phyloP scores from a whole-genome alignment of 2,329 filamentous ascomycete genomes.

The Ascochyta koolunga region DNA sequence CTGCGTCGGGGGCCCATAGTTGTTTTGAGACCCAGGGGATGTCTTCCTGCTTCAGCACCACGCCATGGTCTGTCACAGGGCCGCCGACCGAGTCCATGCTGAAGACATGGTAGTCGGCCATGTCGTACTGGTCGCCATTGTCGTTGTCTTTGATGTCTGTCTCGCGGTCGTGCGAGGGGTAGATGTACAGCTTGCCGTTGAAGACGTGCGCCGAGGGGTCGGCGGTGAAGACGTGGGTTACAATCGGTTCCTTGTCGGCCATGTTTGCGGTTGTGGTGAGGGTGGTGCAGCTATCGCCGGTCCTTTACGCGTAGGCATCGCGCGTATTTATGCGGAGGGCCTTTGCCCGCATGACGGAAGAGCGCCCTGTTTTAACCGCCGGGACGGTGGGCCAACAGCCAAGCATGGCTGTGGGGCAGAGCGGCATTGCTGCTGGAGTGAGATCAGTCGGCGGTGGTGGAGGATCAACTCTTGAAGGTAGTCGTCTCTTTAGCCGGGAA shows the following conservation, averaged over 20 bases:
- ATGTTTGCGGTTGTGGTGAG: conserved; percentile 25
- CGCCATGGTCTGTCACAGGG: conserved; percentile 73
- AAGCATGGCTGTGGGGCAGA: conserved; percentile 21
- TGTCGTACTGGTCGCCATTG: conserved; percentile 86
- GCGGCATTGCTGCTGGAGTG: conserved; percentile 23
- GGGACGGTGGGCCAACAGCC: conserved; percentile 28
- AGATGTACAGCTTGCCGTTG: conserved; percentile 76
- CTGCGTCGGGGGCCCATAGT: conserved; percentile 81
- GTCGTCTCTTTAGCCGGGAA: conserved; percentile 39
- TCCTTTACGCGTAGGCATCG: conserved; percentile 20
- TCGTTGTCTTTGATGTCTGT: conserved; percentile 78
- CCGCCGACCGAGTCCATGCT: conserved; percentile 63
- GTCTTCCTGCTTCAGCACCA: conserved; percentile 68
- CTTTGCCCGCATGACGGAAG: conserved; percentile 31
- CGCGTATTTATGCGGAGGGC: conserved; percentile 35
- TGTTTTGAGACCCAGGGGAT: conserved; percentile 80
- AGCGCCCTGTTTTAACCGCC: conserved; percentile 41
- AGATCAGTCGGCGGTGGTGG: conserved; percentile 18
- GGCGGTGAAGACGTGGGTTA: conserved; percentile 78
- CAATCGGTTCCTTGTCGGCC: conserved; percentile 62
- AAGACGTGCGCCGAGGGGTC: conserved; percentile 84
- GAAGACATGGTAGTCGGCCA: conserved; percentile 84
- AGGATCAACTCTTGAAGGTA: conserved; percentile 22
- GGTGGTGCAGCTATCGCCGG: conserved; percentile 2
- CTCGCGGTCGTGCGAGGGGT: conserved; percentile 80